Evolutionary conservation across 345 rosid genomes (phyloP).

Genomic region (Limnanthes douglasii): DNA sequence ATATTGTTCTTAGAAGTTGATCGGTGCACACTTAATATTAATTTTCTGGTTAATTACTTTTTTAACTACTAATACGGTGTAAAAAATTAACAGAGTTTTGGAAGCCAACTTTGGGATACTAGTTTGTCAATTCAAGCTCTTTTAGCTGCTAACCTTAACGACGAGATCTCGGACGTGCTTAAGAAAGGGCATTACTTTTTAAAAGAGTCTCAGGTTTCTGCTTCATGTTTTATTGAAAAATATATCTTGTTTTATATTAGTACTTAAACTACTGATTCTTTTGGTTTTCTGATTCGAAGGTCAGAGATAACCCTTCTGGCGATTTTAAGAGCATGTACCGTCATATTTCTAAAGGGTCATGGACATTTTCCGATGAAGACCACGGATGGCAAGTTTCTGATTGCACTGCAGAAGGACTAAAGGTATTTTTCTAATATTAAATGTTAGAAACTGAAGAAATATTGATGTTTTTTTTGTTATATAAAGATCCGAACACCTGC

Average conservation of each 20-base stretch:
- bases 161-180: conserved; percentile 42
- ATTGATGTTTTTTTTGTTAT: too few species aligned
- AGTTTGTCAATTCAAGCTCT: conserved; percentile 65
- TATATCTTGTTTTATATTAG: neutral
- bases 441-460: too few species aligned
- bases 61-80: too few species aligned
- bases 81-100: conserved; percentile 36
- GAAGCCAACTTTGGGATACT: conserved; percentile 77
- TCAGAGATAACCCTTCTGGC: conserved; percentile 36
- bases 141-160: conserved; percentile 34
- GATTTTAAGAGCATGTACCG: conserved; percentile 16
- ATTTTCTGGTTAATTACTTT: too few species aligned
- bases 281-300: conserved; percentile 11
- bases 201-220: conserved; percentile 57
- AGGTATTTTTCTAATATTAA: too few species aligned
- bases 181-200: conserved; percentile 61
- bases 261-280: neutral
- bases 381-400: conserved; percentile 26
- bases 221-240: neutral
- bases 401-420: conserved; percentile 18
- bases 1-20: neutral
- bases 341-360: conserved; percentile 19
- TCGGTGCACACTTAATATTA: too few species aligned
- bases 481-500: too few species aligned
- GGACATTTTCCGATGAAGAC: conserved; percentile 20